phyloP scores from a whole-genome alignment of 1,284 basidiomycete genomes.

The Malassezia sp. region DNA sequence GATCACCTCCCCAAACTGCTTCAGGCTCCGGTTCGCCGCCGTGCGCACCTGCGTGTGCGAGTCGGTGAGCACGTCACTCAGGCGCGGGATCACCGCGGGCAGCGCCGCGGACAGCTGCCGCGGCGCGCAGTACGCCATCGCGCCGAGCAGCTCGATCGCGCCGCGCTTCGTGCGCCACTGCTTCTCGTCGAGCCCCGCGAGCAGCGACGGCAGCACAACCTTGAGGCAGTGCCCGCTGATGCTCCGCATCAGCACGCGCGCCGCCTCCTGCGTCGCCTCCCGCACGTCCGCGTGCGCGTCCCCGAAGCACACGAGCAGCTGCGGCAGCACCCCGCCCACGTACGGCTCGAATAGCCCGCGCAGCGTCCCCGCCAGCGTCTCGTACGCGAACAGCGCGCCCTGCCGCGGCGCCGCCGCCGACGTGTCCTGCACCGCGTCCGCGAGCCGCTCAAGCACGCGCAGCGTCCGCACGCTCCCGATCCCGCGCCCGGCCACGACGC shows the following conservation, averaged over 20 bases:
- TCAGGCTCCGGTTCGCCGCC: conserved; percentile 87
- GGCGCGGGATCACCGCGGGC: conserved; percentile 86
- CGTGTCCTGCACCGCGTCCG: conserved; percentile 75
- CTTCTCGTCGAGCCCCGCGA: conserved; percentile 89
- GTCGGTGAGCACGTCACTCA: conserved; percentile 90
- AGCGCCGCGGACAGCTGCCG: conserved; percentile 86
- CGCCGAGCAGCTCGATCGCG: conserved; percentile 92
- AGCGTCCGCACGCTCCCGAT: conserved; percentile 75
- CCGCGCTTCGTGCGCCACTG: conserved; percentile 98
- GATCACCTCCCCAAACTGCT: conserved; percentile 76
- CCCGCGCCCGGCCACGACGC: conserved; percentile 79
- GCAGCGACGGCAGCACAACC: conserved; percentile 76
- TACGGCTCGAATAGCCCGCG: conserved; percentile 90
- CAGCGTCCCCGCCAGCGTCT: conserved; percentile 67
- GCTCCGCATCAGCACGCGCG: conserved; percentile 86
- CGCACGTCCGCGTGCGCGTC: conserved; percentile 79
- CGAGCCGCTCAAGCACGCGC: conserved; percentile 63
- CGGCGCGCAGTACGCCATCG: conserved; percentile 98
- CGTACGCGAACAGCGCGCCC: conserved; percentile 89
- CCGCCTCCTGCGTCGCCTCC: conserved; percentile 85
- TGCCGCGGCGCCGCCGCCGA: conserved; percentile 74
- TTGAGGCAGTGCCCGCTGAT: conserved; percentile 61
- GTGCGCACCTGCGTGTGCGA: conserved; percentile 90
- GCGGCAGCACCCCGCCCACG: conserved; percentile 68
- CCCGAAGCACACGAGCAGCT: conserved; percentile 81